These are phyloP conservation scores for Hansenula lynferdii DNA, from an alignment of 1,139 yeast species.

Conservation along the genomic window DNA sequence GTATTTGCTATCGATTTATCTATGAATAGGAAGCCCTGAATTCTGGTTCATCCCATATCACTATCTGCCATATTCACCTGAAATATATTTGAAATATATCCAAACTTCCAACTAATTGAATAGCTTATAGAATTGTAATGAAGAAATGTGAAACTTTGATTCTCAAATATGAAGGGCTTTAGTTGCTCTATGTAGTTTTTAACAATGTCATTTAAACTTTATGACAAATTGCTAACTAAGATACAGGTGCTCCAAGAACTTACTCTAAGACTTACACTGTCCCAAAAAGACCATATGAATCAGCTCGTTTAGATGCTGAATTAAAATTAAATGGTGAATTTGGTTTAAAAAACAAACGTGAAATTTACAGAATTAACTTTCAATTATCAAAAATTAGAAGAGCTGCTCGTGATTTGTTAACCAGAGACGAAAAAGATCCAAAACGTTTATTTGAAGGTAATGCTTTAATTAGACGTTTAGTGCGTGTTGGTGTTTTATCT, in stretches of 20 bases:
- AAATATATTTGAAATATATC: not conserved
- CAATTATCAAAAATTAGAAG: conserved; percentile 99
- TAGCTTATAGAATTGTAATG: conserved; percentile 2
- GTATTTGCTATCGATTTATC: too few relatives aligned
- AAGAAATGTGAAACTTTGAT: not conserved
- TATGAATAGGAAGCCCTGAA: too few relatives aligned
- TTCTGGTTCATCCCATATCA: too few relatives aligned
- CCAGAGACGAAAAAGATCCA: conserved; percentile 99
- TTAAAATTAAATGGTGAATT: conserved; percentile 99
- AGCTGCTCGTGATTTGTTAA: conserved; percentile 99
- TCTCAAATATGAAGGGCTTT: not conserved
- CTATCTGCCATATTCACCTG: too few relatives aligned
- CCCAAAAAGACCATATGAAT: conserved; percentile 99
- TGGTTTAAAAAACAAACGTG: conserved; percentile 99
- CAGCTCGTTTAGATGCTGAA: conserved; percentile 99
- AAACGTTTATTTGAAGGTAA: conserved; percentile 99
- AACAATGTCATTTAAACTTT: not conserved
- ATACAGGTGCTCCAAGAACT: conserved; percentile 91
- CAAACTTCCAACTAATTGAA: conserved; percentile 1
- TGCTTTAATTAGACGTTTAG: conserved; percentile 98
- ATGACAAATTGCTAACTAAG: conserved; percentile 10
- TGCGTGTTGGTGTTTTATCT: conserved; percentile 96
- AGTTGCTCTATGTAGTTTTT: not conserved
- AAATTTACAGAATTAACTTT: conserved; percentile 97
- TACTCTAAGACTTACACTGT: conserved; percentile 99